phyloP scores from a whole-genome alignment of 768 basidiomycete species.

The Phallus indusiatus region DNA sequence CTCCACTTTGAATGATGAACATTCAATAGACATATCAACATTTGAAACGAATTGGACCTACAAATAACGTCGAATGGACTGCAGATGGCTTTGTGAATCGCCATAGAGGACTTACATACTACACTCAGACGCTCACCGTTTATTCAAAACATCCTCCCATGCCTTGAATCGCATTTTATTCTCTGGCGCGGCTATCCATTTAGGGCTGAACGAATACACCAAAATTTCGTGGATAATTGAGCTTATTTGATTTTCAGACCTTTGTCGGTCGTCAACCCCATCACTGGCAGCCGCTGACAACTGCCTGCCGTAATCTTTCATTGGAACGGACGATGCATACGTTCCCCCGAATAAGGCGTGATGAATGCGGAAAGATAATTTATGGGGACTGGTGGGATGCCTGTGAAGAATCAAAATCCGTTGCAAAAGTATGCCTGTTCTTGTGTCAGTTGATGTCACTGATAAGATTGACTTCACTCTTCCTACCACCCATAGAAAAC shows the following conservation, averaged over 20 bases:
- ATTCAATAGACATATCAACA: too few relatives aligned
- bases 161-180: constrained; percentile 21
- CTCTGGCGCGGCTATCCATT: constrained; percentile 24
- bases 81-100: background rate
- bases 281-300: background rate
- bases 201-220: constrained; percentile 25
- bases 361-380: constrained; percentile 31
- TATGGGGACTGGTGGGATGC: constrained; percentile 24
- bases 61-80: background rate
- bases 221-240: constrained; percentile 22
- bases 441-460: background rate
- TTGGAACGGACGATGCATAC: constrained; percentile 19
- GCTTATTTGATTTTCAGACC: constrained; percentile 24
- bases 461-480: background rate
- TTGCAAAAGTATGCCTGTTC: constrained; percentile 32
- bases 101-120: background rate
- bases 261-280: constrained; percentile 8
- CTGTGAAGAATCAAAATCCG: constrained; percentile 36
- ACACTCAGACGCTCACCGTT: constrained; percentile 13
- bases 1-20: background rate
- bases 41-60: too few relatives aligned
- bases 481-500: constrained; percentile 43
- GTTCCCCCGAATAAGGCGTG: constrained; percentile 33
- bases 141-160: constrained; percentile 19
- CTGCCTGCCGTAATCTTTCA: constrained; percentile 18